Evolutionary conservation across 2,329 filamentous ascomycete genomes (phyloP), one percentile per base, ranked within the genome.

Genomic region (Phyllosticta citrichinensis): DNA sequence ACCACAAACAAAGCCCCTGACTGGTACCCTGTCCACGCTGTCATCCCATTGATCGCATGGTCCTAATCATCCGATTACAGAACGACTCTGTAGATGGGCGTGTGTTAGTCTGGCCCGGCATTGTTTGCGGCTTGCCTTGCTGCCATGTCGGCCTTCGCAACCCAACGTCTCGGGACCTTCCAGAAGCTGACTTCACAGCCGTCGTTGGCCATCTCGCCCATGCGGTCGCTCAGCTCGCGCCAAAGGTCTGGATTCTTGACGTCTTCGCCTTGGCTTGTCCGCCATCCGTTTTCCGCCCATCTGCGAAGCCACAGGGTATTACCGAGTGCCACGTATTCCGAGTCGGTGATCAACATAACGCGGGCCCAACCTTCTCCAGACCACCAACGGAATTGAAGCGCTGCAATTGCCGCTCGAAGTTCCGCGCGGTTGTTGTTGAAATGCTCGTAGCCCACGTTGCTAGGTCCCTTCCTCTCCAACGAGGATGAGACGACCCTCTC

Each of bases 381-480:
- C 80, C 80, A 83, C 63, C 67, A 9, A 2, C 74, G 70, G 64
- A 74, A 77, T 27, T 75, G 71, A 24, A 83, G 72, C 3, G 77
- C 82, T 5, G 74, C 78, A 55, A 83, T 77, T 5, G 78, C 79
- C 5, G 81, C 81, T 14, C 81, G 81, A 6, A 85, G 75, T 67
- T 83, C 80, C 2, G 82, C 82, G 4, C 81, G 75, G 64, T 83
- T 81, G 70, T 75, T 82, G 20, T 62, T 79, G 77, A 8, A n/a
- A n/a, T n/a, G n/a, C n/a, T 64, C 56, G 51, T 67, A 61, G 0
- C 17, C 59, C 14, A 75, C 68, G 12, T 75, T 77, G 55, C 68
- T 76, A 2, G 78, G 78, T 0, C 80, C 79, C 40, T 69, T 58
- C 2, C 64, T 66, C 66, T 82, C 80, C 4, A 82, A 71, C 14